phyloP scores from a whole-genome alignment of 2,329 filamentous ascomycete genomes.

The Botrytis medusae region DNA sequence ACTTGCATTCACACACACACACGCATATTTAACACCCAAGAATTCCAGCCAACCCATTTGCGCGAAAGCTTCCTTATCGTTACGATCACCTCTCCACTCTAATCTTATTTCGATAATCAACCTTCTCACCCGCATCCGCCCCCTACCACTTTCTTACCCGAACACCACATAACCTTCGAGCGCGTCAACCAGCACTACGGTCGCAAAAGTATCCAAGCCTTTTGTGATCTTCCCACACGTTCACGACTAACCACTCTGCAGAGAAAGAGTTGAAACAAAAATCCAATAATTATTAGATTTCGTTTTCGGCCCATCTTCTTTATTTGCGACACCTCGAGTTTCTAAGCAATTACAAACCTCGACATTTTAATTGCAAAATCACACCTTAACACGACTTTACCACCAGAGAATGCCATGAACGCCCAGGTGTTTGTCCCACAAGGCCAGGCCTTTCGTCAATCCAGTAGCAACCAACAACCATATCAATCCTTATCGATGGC shows the following conservation, averaged over 20 bases:
- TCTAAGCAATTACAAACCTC: constrained; percentile 21
- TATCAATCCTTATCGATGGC: constrained; percentile 39
- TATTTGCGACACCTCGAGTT: constrained; percentile 22
- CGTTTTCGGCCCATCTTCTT: constrained; percentile 13
- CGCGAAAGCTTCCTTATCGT: constrained; percentile 19
- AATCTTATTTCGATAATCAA: constrained; percentile 24
- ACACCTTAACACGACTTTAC: constrained; percentile 28
- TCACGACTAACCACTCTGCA: not conserved
- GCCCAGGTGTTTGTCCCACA: constrained; percentile 38
- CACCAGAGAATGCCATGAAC: constrained; percentile 41
- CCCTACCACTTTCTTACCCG: constrained; percentile 19
- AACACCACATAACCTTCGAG: constrained; percentile 20
- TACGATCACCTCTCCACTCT: constrained; percentile 14
- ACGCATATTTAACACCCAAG: not conserved
- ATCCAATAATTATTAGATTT: constrained; percentile 1
- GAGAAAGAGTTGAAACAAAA: not conserved
- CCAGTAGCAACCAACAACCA: constrained; percentile 35
- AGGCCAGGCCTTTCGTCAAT: constrained; percentile 37
- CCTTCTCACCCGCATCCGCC: constrained; percentile 22
- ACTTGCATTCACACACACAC: not conserved
- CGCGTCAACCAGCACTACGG: constrained; percentile 21
- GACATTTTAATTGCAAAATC: constrained; percentile 29
- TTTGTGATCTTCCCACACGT: constrained; percentile 2
- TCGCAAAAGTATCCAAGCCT: constrained; percentile 23
- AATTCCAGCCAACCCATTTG: not conserved